phyloP scores from a whole-genome alignment of 2,329 filamentous ascomycete genomes.

The Rugonectria rugulosa region DNA sequence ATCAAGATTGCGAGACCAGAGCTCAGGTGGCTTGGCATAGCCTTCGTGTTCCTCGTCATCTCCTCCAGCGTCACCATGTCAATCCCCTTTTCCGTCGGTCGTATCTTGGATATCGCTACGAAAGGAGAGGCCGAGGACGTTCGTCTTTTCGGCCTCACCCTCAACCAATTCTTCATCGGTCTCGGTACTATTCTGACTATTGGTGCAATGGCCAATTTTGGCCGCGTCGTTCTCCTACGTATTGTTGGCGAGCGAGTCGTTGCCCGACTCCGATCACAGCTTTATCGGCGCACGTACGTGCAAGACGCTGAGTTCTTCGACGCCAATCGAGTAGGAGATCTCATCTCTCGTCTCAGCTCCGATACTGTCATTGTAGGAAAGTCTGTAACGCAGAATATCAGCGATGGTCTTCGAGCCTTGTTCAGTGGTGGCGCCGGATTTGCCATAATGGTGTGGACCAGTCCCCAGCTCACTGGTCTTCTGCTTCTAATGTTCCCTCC shows the following conservation, averaged over 20 bases:
- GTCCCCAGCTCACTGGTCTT: conserved; percentile 86
- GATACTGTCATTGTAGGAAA: conserved; percentile 99
- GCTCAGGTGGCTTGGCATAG: conserved; percentile 75
- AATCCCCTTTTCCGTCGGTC: conserved; percentile 94
- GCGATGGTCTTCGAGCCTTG: conserved; percentile 88
- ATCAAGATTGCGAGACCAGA: conserved; percentile 91
- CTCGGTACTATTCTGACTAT: conserved; percentile 79
- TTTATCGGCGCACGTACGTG: conserved; percentile 92
- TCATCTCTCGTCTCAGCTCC: conserved; percentile 93
- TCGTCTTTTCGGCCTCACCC: conserved; percentile 81
- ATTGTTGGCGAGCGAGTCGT: conserved; percentile 97
- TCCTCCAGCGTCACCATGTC: conserved; percentile 96
- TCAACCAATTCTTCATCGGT: conserved; percentile 87
- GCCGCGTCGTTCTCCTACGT: conserved; percentile 88
- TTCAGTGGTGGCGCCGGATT: conserved; percentile 93
- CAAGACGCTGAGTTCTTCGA: conserved; percentile 99
- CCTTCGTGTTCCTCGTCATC: conserved; percentile 85
- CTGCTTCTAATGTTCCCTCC: conserved; percentile 89
- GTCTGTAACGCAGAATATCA: conserved; percentile 97
- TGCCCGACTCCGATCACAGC: conserved; percentile 83
- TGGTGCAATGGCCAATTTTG: conserved; percentile 91
- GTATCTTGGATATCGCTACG: conserved; percentile 91
- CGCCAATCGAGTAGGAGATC: conserved; percentile 92
- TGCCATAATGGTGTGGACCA: conserved; percentile 94
- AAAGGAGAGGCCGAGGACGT: conserved; percentile 71